phyloP scores from a whole-genome alignment of 768 basidiomycete genomes.

The Mycena polygramma region DNA sequence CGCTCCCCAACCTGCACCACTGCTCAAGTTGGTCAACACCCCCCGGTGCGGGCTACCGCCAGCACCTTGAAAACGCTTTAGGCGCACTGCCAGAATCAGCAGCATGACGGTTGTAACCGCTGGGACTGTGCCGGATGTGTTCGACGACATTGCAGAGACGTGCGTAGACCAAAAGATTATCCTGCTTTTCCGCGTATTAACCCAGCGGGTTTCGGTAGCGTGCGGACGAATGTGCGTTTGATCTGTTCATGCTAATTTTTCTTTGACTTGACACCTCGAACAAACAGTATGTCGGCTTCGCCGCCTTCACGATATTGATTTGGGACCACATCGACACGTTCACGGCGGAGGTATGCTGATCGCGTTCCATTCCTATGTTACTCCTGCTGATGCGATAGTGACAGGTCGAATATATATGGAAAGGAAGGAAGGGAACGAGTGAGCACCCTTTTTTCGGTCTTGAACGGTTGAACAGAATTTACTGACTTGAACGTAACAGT shows the following conservation, averaged over 20 bases:
- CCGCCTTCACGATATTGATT: constrained; percentile 49
- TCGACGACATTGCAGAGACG: constrained; percentile 33
- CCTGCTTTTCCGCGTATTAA: not conserved
- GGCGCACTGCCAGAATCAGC: not conserved
- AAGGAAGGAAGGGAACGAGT: constrained; percentile 61
- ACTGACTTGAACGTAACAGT: constrained; percentile 44
- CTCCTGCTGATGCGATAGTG: constrained; percentile 1
- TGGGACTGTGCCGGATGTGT: constrained; percentile 4
- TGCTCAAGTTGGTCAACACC: constrained; percentile 5
- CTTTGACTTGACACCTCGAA: not conserved
- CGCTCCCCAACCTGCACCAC: not conserved
- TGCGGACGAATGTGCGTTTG: constrained; percentile 34
- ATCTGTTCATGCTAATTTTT: not conserved
- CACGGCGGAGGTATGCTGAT: constrained; percentile 53
- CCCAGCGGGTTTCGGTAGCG: constrained; percentile 1
- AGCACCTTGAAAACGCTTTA: not conserved
- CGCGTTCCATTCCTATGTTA: not conserved
- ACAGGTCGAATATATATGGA: constrained; percentile 69
- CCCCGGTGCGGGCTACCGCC: constrained; percentile 14
- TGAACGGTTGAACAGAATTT: not conserved
- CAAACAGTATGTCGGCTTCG: constrained; percentile 50
- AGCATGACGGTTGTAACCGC: not conserved
- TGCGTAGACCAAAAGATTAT: not conserved
- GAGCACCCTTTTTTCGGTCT: constrained; percentile 1
- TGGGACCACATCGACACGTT: constrained; percentile 70